Percentiles rank a stretch among this genome's conserved stretches.
phyloP scores from a whole-genome alignment of 768 basidiomycete genomes.

The Leccinellum rugosiceps region DNA sequence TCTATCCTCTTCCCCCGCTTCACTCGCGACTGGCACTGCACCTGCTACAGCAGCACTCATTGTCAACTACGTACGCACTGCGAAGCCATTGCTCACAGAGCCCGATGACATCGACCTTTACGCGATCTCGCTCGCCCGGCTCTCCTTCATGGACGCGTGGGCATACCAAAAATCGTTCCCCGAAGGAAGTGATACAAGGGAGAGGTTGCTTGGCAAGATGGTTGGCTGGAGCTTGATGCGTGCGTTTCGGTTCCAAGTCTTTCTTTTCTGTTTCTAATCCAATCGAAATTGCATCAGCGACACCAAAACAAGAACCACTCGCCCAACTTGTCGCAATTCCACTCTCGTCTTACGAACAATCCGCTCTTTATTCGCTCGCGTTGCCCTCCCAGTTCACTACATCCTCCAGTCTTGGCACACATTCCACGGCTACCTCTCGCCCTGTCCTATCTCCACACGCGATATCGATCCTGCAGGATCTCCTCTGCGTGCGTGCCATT shows the following conservation, averaged over 20 bases:
- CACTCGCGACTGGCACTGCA: constrained; percentile 19
- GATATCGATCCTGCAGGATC: constrained; percentile 63
- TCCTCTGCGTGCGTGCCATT: constrained; percentile 75
- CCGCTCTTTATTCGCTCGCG: constrained; percentile 53
- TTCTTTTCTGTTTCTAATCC: neutral
- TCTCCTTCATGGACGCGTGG: constrained; percentile 71
- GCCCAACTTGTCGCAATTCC: constrained; percentile 64
- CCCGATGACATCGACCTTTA: constrained; percentile 73
- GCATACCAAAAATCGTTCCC: constrained; percentile 67
- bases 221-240: constrained; percentile 68
- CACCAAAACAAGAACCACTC: constrained; percentile 55
- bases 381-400: constrained; percentile 41
- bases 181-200: constrained; percentile 52
- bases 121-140: constrained; percentile 60
- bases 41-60: constrained; percentile 41
- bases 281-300: constrained; percentile 38
- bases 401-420: constrained; percentile 11
- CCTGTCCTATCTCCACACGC: constrained; percentile 41
- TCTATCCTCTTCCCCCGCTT: constrained; percentile 40
- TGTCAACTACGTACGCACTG: constrained; percentile 71
- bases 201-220: constrained; percentile 54
- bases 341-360: constrained; percentile 62
- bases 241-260: constrained; percentile 26
- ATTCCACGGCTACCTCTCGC: neutral
- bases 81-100: constrained; percentile 66